Base-by-base conservation (phyloP, 805 yeast species). In the Cyberlindnera galapagoensis region DNA sequence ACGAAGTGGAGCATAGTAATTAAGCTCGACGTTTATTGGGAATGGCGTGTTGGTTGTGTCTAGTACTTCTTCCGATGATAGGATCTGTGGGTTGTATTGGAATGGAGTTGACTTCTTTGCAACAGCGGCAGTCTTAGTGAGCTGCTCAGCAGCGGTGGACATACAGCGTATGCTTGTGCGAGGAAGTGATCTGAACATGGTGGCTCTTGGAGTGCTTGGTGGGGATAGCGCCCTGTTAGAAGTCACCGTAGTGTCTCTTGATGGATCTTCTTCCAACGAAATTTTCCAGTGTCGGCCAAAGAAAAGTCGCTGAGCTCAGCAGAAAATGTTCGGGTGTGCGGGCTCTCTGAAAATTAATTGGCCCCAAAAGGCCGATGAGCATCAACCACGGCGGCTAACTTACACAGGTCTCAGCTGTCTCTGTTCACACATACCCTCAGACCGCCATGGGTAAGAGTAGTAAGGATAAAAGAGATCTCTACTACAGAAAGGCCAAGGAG, bases 381-480 rank as follows among this genome's bases (percentile, higher is more conserved):
- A n/a, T n/a, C n/a, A n/a, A n/a, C n/a, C n/a, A n/a, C n/a, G n/a
- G n/a, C n/a, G n/a, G n/a, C n/a, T n/a, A n/a, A n/a, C n/a, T n/a
- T n/a, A n/a, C n/a, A n/a, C n/a, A n/a, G n/a, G n/a, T n/a, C n/a
- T n/a, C n/a, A n/a, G n/a, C n/a, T n/a, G n/a, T n/a, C n/a, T n/a
- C n/a, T n/a, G n/a, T n/a, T n/a, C n/a, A n/a, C n/a, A n/a, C n/a
- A n/a, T n/a, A n/a, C n/a, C n/a, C n/a, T n/a, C n/a, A n/a, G n/a
- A n/a, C n/a, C n/a, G n/a, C 22, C 19, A 88, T 90, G 97, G 97
- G 97, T 26, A 88, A 88, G 56, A 77, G 88, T 46, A 83, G 95
- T 60, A 90, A 90, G 52, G 97, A 90, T 55, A 90, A 90, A 59
- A 69, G 97, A 57, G 97, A 88, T 59, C 61, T 88, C 37, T 90